Conservation (phyloP, 1,284 basidiomycete genomes). For the Athelia psychrophila region DNA sequence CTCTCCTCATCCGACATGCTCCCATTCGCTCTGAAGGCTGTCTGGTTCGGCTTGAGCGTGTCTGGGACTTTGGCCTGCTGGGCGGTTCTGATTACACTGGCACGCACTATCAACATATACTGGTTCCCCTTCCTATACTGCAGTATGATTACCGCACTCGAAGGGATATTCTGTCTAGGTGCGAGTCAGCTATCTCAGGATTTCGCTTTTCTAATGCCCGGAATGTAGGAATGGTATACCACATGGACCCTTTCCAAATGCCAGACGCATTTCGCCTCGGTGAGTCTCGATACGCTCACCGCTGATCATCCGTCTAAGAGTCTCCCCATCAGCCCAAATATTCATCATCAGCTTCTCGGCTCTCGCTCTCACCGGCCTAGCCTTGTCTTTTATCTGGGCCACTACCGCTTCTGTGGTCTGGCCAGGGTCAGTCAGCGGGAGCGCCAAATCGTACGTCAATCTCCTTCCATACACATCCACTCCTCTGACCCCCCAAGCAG, state of each 20-base stretch:
- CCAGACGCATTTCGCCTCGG: background rate
- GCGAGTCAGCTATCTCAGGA: background rate
- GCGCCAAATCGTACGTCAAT: too few species aligned
- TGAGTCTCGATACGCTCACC: too few species aligned
- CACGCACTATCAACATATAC: slow-evolving; percentile 16
- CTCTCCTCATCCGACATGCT: too few species aligned
- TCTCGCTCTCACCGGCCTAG: background rate
- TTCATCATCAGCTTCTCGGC: background rate
- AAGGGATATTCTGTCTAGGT: slow-evolving; percentile 26
- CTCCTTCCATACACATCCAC: background rate
- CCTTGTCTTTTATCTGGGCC: background rate
- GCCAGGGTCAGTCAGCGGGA: background rate
- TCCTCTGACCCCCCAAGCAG: background rate
- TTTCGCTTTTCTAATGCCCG: slow-evolving; percentile 4
- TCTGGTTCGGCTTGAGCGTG: slow-evolving; percentile 22
- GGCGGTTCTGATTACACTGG: slow-evolving; percentile 17
- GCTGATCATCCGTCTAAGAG: too few species aligned
- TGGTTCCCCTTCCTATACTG: slow-evolving; percentile 20
- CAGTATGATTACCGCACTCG: slow-evolving; percentile 18
- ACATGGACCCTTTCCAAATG: background rate
- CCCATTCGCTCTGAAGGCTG: slow-evolving; percentile 21
- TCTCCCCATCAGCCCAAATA: too few species aligned
- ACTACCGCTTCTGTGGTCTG: background rate
- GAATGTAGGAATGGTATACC: background rate
- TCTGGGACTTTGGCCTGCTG: slow-evolving; percentile 21